Percentiles rank a stretch among this genome's conserved stretches.
These are phyloP conservation scores for Globisporangium abappressorium DNA, from an alignment of 352 stramenopile genomes.

Conservation along the genomic window DNA sequence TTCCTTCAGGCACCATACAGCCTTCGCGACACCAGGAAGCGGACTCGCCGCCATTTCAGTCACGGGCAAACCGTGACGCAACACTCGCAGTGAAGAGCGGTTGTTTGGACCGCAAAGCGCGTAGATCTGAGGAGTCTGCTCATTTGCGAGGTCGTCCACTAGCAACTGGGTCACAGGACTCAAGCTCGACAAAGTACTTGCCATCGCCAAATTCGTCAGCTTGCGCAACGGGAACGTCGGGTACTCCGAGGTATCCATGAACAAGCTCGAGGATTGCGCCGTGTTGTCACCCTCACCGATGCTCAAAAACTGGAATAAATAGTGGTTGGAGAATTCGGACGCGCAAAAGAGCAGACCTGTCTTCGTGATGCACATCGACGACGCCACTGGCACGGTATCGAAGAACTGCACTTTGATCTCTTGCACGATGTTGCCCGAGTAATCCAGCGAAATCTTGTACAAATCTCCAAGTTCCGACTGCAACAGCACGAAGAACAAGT, in stretches of 20 bases:
- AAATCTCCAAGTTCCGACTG: constrained; percentile 98
- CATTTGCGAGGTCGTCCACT: constrained; percentile 93
- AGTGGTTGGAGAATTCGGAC: constrained; percentile 98
- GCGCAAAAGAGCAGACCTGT: constrained; percentile 96
- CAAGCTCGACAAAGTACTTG: constrained; percentile 82
- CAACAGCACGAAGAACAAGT: constrained; percentile 97
- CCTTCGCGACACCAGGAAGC: constrained; percentile 93
- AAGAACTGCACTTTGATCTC: constrained; percentile 93
- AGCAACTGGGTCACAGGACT: constrained; percentile 94
- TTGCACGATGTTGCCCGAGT: constrained; percentile 77
- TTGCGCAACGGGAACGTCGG: constrained; percentile 77
- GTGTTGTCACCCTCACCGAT: constrained; percentile 92
- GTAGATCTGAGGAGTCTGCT: constrained; percentile 97
- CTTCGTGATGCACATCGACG: constrained; percentile 96
- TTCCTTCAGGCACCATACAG: constrained; percentile 94
- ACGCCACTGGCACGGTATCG: constrained; percentile 95
- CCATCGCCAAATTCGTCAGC: constrained; percentile 87
- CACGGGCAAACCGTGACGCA: constrained; percentile 95
- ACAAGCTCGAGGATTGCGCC: constrained; percentile 63
- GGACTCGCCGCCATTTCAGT: constrained; percentile 96
- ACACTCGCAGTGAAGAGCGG: constrained; percentile 91
- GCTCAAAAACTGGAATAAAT: constrained; percentile 97
- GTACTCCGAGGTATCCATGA: constrained; percentile 61
- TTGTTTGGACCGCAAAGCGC: constrained; percentile 92
- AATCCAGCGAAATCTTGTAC: constrained; percentile 96